Percentiles rank a stretch among this genome's conserved stretches.
Conservation (phyloP, 2,329 filamentous ascomycete genomes). For the Lachnellula subtilissima region DNA sequence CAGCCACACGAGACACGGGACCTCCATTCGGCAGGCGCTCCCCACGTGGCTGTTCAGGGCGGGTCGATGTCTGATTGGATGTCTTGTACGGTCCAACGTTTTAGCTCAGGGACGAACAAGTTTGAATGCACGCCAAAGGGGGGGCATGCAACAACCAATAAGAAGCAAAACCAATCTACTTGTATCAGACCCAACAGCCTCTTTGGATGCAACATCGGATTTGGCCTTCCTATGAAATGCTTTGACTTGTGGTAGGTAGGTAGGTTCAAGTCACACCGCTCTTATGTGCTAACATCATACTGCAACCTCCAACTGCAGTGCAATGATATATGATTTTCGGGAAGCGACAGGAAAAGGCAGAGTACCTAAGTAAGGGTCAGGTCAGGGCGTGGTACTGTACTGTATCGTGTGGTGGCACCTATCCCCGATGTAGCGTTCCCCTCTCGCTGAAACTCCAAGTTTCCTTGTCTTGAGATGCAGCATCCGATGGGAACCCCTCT, state of each 20-base stretch:
- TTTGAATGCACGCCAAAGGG: conserved; percentile 11
- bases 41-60: neutral
- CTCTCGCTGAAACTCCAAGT: neutral
- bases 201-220: neutral
- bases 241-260: neutral
- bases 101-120: conserved; percentile 5
- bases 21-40: neutral
- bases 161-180: neutral
- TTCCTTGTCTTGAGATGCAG: neutral
- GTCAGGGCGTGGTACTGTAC: neutral
- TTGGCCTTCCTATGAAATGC: no score
- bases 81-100: neutral
- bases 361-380: no score
- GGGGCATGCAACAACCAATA: neutral
- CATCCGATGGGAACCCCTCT: neutral
- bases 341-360: neutral
- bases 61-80: conserved; percentile 1
- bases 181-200: neutral
- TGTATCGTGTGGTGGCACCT: neutral
- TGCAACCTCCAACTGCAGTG: neutral
- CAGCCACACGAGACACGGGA: no score
- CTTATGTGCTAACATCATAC: neutral
- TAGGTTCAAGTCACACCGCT: conserved; percentile 7
- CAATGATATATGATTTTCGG: neutral
- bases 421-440: neutral